Conservation (phyloP, 208 protist genomes). For the Trypanosomatidae sp. region DNA sequence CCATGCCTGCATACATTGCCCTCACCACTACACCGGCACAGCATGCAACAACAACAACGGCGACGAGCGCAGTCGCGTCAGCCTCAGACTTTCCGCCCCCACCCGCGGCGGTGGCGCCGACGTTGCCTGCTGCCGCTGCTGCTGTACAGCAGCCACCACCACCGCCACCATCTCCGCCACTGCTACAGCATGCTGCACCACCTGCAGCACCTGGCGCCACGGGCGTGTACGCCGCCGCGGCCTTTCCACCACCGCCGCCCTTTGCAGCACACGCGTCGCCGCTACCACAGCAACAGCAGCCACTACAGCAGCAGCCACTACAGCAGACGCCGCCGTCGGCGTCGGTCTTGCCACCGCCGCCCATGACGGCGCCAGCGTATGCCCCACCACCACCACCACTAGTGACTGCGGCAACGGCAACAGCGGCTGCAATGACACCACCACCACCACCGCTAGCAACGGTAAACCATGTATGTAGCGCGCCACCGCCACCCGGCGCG, state of each 20-base stretch:
- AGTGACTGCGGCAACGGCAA: too few relatives aligned
- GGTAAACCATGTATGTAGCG: too few relatives aligned
- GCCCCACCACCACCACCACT: too few relatives aligned
- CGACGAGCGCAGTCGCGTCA: neutral
- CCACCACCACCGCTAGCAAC: too few relatives aligned
- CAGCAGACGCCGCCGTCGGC: too few relatives aligned
- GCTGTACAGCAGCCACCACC: neutral
- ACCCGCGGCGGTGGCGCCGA: neutral
- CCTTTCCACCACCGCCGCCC: slow-evolving; percentile 1
- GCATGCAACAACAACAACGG: neutral
- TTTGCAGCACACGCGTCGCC: too few relatives aligned
- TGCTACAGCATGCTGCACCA: neutral
- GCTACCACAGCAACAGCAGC: too few relatives aligned
- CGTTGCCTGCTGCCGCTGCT: neutral
- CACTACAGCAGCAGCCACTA: too few relatives aligned
- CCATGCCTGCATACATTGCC: slow-evolving; percentile 52
- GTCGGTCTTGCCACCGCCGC: too few relatives aligned
- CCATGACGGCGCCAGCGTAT: too few relatives aligned
- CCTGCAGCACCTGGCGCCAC: neutral
- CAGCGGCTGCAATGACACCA: too few relatives aligned
- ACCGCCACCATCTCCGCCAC: neutral
- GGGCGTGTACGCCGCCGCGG: neutral
- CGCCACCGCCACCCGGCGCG: too few relatives aligned
- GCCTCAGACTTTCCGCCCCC: neutral
- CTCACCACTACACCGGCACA: neutral